Percentiles rank a stretch among this genome's conserved stretches.
These are phyloP conservation scores for Cordia subcordata DNA, from an alignment of 257 asterid genomes.

Conservation along the genomic window DNA sequence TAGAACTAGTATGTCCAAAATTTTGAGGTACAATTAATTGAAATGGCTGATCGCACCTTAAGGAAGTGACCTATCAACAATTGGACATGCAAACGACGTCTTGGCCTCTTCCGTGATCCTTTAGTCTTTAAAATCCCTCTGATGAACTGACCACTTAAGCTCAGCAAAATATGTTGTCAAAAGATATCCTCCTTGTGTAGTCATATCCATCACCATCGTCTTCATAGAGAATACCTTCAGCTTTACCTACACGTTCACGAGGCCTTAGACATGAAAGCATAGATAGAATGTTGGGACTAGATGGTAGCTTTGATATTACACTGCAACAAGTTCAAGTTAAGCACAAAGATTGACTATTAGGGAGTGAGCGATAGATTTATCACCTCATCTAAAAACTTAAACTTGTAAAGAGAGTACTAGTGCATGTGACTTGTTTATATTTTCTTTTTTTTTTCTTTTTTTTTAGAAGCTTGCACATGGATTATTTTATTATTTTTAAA, in stretches of 20 bases:
- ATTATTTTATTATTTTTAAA: no score
- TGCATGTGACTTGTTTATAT: no score
- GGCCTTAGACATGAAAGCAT: not conserved
- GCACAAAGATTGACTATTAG: slow-evolving; percentile 74
- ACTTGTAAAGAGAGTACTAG: slow-evolving; percentile 57
- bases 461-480: no score
- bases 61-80: slow-evolving; percentile 70
- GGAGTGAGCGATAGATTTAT: no score
- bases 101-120: slow-evolving; percentile 82
- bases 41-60: slow-evolving; percentile 37
- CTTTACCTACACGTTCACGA: slow-evolving; percentile 89
- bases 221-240: slow-evolving; percentile 78
- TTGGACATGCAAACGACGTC: slow-evolving; percentile 65
- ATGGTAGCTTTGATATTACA: not conserved
- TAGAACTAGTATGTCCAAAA: slow-evolving; percentile 8
- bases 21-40: no score
- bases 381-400: slow-evolving; percentile 47
- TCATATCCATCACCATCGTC: slow-evolving; percentile 92
- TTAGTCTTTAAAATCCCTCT: slow-evolving; percentile 63
- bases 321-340: slow-evolving; percentile 38
- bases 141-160: slow-evolving; percentile 51
- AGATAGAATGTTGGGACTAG: not conserved
- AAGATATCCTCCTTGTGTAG: slow-evolving; percentile 53
- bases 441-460: no score
- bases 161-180: slow-evolving; percentile 84